These are phyloP conservation scores for Trichophyton schoenleinii DNA, from an alignment of 2,329 filamentous ascomycete genomes.

Conservation along the genomic window DNA sequence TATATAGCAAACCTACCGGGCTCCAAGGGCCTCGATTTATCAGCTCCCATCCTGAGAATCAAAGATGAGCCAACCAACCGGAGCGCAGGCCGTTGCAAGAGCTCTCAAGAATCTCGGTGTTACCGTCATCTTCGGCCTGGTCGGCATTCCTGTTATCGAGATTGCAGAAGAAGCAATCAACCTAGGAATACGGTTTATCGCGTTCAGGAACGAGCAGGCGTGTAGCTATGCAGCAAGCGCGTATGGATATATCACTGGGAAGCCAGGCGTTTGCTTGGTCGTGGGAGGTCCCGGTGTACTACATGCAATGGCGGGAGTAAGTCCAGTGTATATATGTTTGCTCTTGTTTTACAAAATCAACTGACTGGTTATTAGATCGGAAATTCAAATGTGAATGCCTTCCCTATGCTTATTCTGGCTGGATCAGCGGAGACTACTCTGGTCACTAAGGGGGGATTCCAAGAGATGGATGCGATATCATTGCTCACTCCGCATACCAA, in stretches of 20 bases:
- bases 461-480: constrained; percentile 45
- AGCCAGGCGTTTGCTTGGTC: constrained; percentile 45
- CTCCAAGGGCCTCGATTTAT: background rate
- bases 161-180: constrained; percentile 46
- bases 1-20: background rate
- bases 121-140: constrained; percentile 41
- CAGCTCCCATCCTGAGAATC: no score
- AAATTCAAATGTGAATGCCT: constrained; percentile 43
- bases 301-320: constrained; percentile 45
- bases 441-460: constrained; percentile 43
- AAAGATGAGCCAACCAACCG: constrained; percentile 17
- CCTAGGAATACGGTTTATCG: constrained; percentile 46
- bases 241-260: constrained; percentile 47
- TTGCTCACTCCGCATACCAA: constrained; percentile 44
- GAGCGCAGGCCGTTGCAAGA: constrained; percentile 38
- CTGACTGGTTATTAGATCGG: constrained; percentile 26
- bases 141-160: constrained; percentile 45
- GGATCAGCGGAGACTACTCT: constrained; percentile 43
- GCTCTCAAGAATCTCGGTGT: constrained; percentile 39
- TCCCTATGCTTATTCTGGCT: constrained; percentile 43
- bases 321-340: constrained; percentile 13
- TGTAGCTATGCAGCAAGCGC: constrained; percentile 46
- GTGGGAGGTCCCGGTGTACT: constrained; percentile 48
- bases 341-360: background rate
- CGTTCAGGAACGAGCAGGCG: constrained; percentile 48